Evolutionary conservation across 768 basidiomycete genomes (phyloP).

Genomic region (Tylopilus sp.): DNA sequence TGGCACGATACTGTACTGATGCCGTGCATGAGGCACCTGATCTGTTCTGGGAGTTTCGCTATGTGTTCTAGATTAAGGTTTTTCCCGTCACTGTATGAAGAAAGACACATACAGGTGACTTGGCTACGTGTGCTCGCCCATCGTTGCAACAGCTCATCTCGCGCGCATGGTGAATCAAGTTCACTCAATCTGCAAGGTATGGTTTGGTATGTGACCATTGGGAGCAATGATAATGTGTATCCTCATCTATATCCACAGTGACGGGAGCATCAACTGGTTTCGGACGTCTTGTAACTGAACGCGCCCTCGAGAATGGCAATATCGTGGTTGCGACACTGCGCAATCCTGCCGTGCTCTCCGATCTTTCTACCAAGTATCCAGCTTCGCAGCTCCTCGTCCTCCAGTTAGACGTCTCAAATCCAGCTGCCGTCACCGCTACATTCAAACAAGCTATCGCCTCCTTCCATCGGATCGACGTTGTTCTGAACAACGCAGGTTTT

Average conservation of each 20-base stretch:
- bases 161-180: neutral
- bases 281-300: conserved; percentile 34
- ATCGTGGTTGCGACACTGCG: conserved; percentile 44
- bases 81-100: too few species aligned
- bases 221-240: neutral
- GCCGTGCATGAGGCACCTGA: neutral
- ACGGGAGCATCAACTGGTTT: conserved; percentile 42
- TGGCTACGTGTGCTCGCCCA: neutral
- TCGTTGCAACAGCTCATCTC: neutral
- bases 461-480: conserved; percentile 43
- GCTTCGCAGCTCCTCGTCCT: conserved; percentile 37
- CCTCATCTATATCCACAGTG: conserved; percentile 26
- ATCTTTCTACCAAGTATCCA: conserved; percentile 29
- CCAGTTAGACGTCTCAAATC: conserved; percentile 39
- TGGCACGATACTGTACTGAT: neutral
- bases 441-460: conserved; percentile 33
- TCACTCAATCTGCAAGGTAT: conserved; percentile 10
- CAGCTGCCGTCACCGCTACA: conserved; percentile 31
- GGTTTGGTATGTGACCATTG: conserved; percentile 18
- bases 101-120: too few species aligned
- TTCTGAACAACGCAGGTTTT: conserved; percentile 43
- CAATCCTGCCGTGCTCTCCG: conserved; percentile 33
- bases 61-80: neutral
- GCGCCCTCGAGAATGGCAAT: conserved; percentile 37
- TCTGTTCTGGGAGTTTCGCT: neutral